Evolutionary conservation across 2,329 filamentous ascomycete species (phyloP).

Genomic region (Leptosphaerulina australis): DNA sequence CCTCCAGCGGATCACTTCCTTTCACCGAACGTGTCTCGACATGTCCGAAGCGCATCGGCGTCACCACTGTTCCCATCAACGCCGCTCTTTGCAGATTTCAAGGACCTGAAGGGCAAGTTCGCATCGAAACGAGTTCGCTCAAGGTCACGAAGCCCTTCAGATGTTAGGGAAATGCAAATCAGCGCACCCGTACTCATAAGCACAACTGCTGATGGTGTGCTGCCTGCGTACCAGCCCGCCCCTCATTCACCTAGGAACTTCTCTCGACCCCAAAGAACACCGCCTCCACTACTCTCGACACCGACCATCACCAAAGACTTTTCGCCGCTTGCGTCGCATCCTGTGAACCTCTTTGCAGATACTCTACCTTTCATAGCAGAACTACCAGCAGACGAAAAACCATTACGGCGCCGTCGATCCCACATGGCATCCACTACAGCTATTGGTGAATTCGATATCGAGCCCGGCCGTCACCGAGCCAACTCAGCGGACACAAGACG

Average conservation of each 20-base stretch:
- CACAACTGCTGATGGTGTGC: conserved; percentile 38
- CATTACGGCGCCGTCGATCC: conserved; percentile 28
- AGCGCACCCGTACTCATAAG: conserved; percentile 42
- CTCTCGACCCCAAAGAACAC: conserved; percentile 13
- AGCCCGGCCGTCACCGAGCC: conserved; percentile 31
- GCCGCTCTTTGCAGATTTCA: conserved; percentile 41
- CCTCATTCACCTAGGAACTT: conserved; percentile 23
- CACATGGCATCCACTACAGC: conserved; percentile 26
- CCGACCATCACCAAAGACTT: conserved; percentile 31
- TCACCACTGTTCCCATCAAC: conserved; percentile 37
- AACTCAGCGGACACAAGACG: conserved; percentile 40
- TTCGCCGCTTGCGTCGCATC: conserved; percentile 43
- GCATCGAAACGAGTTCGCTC: conserved; percentile 36
- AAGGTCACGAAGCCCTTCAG: conserved; percentile 29
- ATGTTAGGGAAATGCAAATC: conserved; percentile 39
- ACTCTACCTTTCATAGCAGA: conserved; percentile 22
- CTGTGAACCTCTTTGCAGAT: conserved; percentile 32
- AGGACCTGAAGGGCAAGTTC: conserved; percentile 40
- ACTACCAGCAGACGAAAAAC: conserved; percentile 12
- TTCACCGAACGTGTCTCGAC: conserved; percentile 32
- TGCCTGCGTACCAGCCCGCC: conserved; percentile 41
- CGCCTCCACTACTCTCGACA: conserved; percentile 15
- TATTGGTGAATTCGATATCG: conserved; percentile 23
- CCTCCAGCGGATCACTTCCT: conserved; percentile 31
- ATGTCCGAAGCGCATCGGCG: conserved; percentile 41